These are phyloP conservation scores for Gardenia jasminoides DNA, from an alignment of 257 asterid genomes.

Conservation along the genomic window DNA sequence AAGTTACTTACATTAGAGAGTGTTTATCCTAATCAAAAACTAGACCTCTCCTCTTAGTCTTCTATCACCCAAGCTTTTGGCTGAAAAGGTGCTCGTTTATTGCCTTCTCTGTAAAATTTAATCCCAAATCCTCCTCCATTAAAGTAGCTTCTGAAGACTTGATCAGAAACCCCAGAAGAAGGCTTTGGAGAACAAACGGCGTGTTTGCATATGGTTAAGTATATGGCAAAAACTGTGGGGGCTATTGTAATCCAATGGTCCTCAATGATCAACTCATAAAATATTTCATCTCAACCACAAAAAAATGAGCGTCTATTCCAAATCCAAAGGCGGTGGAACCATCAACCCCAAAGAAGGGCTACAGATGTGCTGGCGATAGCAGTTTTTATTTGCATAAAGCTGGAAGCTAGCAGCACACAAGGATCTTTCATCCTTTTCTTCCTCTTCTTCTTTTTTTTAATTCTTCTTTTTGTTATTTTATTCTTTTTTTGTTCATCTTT, in stretches of 20 bases:
- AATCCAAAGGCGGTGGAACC: neutral
- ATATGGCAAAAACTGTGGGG: neutral
- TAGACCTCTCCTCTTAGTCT: neutral
- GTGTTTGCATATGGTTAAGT: neutral
- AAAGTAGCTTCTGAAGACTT: neutral
- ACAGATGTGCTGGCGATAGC: too few relatives aligned
- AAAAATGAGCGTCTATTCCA: neutral
- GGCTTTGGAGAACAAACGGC: too few relatives aligned
- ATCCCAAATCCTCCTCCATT: neutral
- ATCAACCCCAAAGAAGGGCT: neutral
- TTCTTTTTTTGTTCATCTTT: too few relatives aligned
- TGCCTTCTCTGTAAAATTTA: too few relatives aligned
- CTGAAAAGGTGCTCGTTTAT: too few relatives aligned
- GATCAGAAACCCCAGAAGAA: neutral
- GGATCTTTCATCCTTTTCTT: too few relatives aligned
- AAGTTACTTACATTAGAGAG: neutral
- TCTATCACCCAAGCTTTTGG: neutral
- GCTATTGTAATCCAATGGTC: neutral
- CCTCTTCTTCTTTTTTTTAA: too few relatives aligned
- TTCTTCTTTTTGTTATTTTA: too few relatives aligned
- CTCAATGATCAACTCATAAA: neutral
- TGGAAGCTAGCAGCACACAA: too few relatives aligned
- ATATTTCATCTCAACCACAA: neutral
- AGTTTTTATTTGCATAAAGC: too few relatives aligned
- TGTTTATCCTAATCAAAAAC: neutral